Evolutionary conservation across 108 stramenopile genomes (phyloP).

Genomic region (Discostella pseudostelligera): DNA sequence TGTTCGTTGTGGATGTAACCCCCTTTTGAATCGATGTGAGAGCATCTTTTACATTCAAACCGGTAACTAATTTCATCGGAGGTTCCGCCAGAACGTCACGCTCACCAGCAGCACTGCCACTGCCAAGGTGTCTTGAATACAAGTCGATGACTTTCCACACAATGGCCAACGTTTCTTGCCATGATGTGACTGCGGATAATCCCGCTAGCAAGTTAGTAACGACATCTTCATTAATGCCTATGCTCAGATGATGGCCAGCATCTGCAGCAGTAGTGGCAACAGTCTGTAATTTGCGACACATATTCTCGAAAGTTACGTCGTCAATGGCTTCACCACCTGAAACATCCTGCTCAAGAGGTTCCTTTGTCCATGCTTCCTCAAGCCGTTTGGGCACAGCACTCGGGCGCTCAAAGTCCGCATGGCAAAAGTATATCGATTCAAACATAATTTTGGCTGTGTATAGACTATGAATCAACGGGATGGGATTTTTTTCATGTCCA

Average conservation of each 20-base stretch:
- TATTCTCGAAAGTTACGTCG: slow-evolving; percentile 12
- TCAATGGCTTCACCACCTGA: neutral
- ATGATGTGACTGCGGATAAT: neutral
- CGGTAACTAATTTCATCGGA: slow-evolving; percentile 10
- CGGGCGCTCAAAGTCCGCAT: slow-evolving; percentile 61
- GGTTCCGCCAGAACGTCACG: slow-evolving; percentile 3
- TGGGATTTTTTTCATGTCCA: slow-evolving; percentile 80
- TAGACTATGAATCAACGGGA: slow-evolving; percentile 56
- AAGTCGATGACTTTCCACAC: slow-evolving; percentile 26
- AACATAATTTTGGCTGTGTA: slow-evolving; percentile 33
- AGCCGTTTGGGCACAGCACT: slow-evolving; percentile 56
- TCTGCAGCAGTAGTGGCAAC: neutral
- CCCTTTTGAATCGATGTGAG: slow-evolving; percentile 43
- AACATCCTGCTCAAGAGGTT: slow-evolving; percentile 1
- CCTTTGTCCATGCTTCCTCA: slow-evolving; percentile 47
- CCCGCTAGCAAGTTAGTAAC: neutral
- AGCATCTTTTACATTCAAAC: slow-evolving; percentile 62
- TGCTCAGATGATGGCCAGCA: neutral
- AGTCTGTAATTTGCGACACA: slow-evolving; percentile 10
- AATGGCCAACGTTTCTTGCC: slow-evolving; percentile 38
- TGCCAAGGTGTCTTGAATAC: slow-evolving; percentile 4
- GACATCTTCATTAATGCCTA: too few relatives aligned
- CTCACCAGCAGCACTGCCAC: neutral
- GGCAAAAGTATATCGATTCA: slow-evolving; percentile 65
- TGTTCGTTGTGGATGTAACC: slow-evolving; percentile 1